Conservation (phyloP, 2,329 filamentous ascomycete genomes). For the Alternaria metachromatica region DNA sequence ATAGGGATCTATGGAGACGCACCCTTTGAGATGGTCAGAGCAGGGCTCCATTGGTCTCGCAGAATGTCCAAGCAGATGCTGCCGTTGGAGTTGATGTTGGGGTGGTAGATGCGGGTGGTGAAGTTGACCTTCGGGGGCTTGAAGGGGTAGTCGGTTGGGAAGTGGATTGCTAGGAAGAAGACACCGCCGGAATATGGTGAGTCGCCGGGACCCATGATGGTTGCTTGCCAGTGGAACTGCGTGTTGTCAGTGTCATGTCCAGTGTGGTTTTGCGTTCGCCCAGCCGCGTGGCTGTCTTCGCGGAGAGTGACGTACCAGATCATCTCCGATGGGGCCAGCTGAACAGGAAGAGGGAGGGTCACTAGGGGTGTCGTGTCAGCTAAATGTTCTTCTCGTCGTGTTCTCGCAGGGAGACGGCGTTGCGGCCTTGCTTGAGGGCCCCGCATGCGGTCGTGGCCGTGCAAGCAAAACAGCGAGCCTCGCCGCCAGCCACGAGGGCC, state of each 20-base stretch:
- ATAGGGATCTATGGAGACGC: no score
- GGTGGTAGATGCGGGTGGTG: conserved; percentile 99
- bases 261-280: not conserved
- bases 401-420: conserved; percentile 17
- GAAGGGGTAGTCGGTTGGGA: conserved; percentile 99
- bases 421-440: conserved; percentile 29
- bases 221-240: conserved; percentile 99
- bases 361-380: conserved; percentile 61
- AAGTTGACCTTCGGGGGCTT: conserved; percentile 99
- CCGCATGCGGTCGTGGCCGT: conserved; percentile 46
- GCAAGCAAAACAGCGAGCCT: conserved; percentile 44
- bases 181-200: conserved; percentile 98
- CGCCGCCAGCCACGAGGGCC: conserved; percentile 12
- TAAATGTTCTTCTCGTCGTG: conserved; percentile 6
- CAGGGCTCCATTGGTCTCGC: conserved; percentile 98
- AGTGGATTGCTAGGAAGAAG: conserved; percentile 98
- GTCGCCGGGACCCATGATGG: conserved; percentile 98
- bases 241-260: conserved; percentile 36
- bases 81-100: conserved; percentile 99
- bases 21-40: conserved; percentile 99
- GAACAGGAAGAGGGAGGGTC: conserved; percentile 99
- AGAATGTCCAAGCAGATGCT: conserved; percentile 99
- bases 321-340: conserved; percentile 94
- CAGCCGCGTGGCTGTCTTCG: conserved; percentile 33
- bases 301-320: conserved; percentile 76